phyloP scores from a whole-genome alignment of 345 rosid species.

The Dipteronia sinensis region DNA sequence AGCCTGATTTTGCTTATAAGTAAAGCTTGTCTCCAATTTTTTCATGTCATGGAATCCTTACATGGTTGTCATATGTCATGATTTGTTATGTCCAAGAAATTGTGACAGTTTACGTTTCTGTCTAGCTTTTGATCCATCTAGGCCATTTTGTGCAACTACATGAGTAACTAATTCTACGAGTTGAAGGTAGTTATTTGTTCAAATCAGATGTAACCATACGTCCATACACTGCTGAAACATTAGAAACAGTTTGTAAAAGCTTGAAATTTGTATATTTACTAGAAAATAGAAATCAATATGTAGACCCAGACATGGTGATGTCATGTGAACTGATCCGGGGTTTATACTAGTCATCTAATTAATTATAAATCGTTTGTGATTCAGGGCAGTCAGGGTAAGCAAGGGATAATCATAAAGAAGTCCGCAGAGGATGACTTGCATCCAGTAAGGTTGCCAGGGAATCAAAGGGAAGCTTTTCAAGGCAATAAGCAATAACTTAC shows the following conservation, averaged over 20 bases:
- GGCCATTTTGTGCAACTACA: not conserved
- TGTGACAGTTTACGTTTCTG: not conserved
- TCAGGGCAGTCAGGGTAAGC: conserved; percentile 43
- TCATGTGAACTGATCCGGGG: not conserved
- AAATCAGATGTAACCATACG: not conserved
- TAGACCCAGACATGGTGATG: not conserved
- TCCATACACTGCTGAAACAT: not conserved
- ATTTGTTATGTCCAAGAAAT: not conserved
- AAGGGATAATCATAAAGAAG: conserved; percentile 29
- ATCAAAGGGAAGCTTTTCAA: conserved; percentile 4
- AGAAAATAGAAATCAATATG: not conserved
- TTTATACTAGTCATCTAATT: not conserved
- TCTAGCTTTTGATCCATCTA: not conserved
- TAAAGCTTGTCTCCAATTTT: not conserved
- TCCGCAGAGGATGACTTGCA: conserved; percentile 2
- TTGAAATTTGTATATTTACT: not conserved
- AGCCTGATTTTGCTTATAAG: not conserved
- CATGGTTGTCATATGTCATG: not conserved
- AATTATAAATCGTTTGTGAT: not conserved
- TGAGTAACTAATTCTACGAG: not conserved
- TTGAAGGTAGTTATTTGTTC: not conserved
- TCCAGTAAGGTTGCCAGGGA: conserved; percentile 8
- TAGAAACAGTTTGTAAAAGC: not conserved
- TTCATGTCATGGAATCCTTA: not conserved
- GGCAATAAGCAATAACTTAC: not conserved